These are phyloP conservation scores for Hanseniaspora lachancei DNA, from an alignment of 805 yeast species.

Conservation along the genomic window DNA sequence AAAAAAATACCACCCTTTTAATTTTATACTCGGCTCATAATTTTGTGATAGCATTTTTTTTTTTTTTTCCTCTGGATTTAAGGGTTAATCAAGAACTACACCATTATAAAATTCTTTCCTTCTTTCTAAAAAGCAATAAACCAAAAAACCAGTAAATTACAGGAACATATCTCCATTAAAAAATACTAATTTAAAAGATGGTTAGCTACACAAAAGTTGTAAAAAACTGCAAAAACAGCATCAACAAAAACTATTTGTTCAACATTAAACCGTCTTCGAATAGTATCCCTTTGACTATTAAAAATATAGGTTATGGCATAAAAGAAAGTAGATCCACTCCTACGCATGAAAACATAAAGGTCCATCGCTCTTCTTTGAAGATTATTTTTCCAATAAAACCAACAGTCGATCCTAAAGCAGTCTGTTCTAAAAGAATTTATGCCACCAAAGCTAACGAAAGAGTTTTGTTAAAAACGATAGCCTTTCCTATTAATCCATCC, in stretches of 20 bases:
- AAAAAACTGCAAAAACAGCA: not conserved
- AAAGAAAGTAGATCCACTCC: not conserved
- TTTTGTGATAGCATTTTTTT: too few species aligned
- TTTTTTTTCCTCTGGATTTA: too few species aligned
- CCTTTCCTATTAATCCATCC: constrained; percentile 81
- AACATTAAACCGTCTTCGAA: not conserved
- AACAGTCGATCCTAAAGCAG: not conserved
- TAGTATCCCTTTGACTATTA: not conserved
- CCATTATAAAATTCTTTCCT: too few species aligned
- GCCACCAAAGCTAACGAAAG: not conserved
- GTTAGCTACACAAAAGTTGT: not conserved
- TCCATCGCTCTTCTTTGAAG: not conserved
- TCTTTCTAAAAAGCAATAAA: not conserved
- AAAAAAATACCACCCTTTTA: too few species aligned
- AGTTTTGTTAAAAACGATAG: constrained; percentile 53
- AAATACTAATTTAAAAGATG: not conserved
- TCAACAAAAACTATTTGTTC: not conserved
- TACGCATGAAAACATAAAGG: not conserved
- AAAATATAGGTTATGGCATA: not conserved
- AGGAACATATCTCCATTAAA: not conserved
- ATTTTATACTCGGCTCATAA: too few species aligned
- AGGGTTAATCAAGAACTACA: too few species aligned
- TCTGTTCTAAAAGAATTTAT: not conserved
- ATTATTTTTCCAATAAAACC: not conserved
- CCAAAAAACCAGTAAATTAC: not conserved